Base-by-base conservation (phyloP, 169 alveolate species). In the Cryptosporidium ubiquitum region DNA sequence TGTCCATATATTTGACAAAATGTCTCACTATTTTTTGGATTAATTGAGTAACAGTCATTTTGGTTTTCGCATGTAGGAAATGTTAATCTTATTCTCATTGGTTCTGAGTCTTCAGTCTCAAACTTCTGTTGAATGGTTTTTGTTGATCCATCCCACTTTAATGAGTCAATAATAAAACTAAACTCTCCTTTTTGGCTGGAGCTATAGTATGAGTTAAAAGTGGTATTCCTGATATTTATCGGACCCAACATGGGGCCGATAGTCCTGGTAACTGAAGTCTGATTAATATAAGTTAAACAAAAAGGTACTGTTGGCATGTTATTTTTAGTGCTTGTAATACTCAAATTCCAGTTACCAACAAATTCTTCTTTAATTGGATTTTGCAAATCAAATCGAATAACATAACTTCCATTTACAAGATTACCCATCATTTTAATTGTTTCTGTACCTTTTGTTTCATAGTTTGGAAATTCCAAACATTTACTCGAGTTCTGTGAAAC, bases 291-390 rank as follows among this genome's bases (percentile, higher is more conserved):
- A 18, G 89, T 64, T 61, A 79, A 44, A 42, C 89, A 79, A 40
- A 42, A 79, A 10, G 89, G 89, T 10, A 61, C 40, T 9, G 89
- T 79, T 60, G 89, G 89, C n/a, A 79, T 35, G 20, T 79, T 79
- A 49, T 79, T 79, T 58, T 79, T 58, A 61, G 89, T 79, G 23
- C 89, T 79, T 14, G 89, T 79, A 49, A 79, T 79, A 57, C 89
- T 79, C 3, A 79, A 33, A 14, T 79, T 79, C 89, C 89, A 79
- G 58, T 61, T 40, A n/a, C 89, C 89, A 4, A 12, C 5, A 14
- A 55, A 52, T 42, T 42, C 75, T 23, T 40, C 47, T 33, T 47
- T 42, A 33, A 39, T 44, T 5, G 89, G 89, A 47, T 79, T 79
- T 26, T 58, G 64, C 16, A 79, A 55, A 29, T 79, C 75, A 79